Base-by-base conservation (phyloP, 331 rosid genomes). In the Malus hybrid region DNA sequence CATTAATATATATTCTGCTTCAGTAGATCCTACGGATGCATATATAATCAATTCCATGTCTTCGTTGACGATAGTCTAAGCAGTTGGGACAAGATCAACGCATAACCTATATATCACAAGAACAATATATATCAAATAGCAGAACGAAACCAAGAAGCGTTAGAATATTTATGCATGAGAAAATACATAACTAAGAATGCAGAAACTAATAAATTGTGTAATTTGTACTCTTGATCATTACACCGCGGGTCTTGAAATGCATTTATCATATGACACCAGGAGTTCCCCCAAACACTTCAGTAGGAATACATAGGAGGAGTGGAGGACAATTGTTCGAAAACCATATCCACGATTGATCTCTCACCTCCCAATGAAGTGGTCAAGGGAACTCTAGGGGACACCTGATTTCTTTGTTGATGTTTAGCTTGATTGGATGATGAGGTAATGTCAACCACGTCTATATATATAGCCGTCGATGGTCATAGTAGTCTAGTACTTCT, bases 341-440 rank as follows among this genome's bases (percentile, higher is more conserved):
- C 56, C 56, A 50, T 50, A 6, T 50, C n/a, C 12, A 39, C 11
- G 18, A n/a, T 34, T 7, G 2, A 6, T 54, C 10, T 36, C 6
- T 52, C 24, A 54, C 6, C 29, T 65, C 74, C 42, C 39, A 56
- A 28, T 72, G 73, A 79, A 79, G 70, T 73, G 70, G 6, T 73
- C 75, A 67, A 64, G 20, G 86, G 82, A 86, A 77, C 78, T 82
- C 82, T 29, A 70, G 85, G 83, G 56, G 80, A 71, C 70, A 79
- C 13, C 75, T 71, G 79, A 65, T 65, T 29, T 29, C 16, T 18
- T 50, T 28, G 10, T 34, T 55, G 54, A 28, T 32, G 12, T 7
- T 56, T 27, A 14, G 55, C 22, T 13, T 14, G 73, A 36, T 70
- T 52, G 19, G 56, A 50, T 59, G 29, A 59, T 59, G 56, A 22